Percentiles rank a stretch among this genome's conserved stretches.
These are phyloP conservation scores for Yamadazyma laniorum DNA, from an alignment of 805 yeast genomes.

Conservation along the genomic window DNA sequence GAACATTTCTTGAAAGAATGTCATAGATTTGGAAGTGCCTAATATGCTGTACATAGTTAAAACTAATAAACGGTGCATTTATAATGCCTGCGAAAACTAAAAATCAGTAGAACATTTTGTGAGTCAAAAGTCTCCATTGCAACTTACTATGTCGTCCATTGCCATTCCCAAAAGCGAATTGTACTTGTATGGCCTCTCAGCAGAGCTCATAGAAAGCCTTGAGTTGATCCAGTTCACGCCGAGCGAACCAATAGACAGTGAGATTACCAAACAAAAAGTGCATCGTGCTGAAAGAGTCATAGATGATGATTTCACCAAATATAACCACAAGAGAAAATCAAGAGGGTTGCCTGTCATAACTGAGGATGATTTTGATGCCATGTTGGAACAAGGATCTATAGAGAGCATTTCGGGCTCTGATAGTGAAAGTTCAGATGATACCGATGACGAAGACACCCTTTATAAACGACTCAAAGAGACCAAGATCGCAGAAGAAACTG, in stretches of 20 bases:
- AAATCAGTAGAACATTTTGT: no score
- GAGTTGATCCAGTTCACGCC: conserved; percentile 53
- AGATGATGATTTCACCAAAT: conserved; percentile 48
- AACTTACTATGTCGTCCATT: conserved; percentile 1
- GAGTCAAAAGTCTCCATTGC: no score
- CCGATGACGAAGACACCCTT: conserved; percentile 12
- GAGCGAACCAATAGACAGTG: background rate
- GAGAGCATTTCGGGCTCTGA: conserved; percentile 62
- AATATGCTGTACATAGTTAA: conserved; percentile 6
- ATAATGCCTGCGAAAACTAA: background rate
- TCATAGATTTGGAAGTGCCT: conserved; percentile 63
- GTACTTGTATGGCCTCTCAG: conserved; percentile 49
- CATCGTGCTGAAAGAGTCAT: background rate
- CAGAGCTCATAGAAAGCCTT: conserved; percentile 42
- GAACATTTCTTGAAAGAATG: conserved; percentile 84
- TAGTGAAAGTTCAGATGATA: conserved; percentile 29
- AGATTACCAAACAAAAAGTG: background rate
- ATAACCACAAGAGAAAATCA: conserved; percentile 55
- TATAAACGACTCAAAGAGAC: conserved; percentile 19
- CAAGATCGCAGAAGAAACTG: conserved; percentile 3
- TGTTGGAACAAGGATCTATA: conserved; percentile 47
- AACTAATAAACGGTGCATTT: no score
- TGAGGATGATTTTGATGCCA: conserved; percentile 57
- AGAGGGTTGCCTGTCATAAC: conserved; percentile 45
- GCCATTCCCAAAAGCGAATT: conserved; percentile 25